phyloP scores from a whole-genome alignment of 768 basidiomycete species.

The Pleurotus salmoneostramineus region DNA sequence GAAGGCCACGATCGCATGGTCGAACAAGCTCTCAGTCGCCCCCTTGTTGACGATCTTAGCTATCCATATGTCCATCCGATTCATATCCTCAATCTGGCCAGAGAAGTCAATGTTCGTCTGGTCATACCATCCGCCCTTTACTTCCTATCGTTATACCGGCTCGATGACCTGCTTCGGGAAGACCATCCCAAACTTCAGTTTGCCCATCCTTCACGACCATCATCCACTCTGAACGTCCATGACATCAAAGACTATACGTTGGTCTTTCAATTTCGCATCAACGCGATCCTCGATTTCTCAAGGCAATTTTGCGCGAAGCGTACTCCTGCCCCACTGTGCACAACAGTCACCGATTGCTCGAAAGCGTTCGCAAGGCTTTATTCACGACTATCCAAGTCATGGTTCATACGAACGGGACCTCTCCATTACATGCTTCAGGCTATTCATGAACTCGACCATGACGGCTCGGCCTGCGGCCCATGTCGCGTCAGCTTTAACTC shows the following conservation, averaged over 20 bases:
- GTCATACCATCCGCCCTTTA: constrained; percentile 50
- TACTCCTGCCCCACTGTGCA: constrained; percentile 23
- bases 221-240: constrained; percentile 32
- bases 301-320: constrained; percentile 36
- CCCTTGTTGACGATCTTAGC: constrained; percentile 37
- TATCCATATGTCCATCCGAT: constrained; percentile 59
- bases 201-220: constrained; percentile 46
- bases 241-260: constrained; percentile 50
- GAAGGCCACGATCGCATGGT: constrained; percentile 56
- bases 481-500: constrained; percentile 40
- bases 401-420: constrained; percentile 47
- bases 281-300: constrained; percentile 43
- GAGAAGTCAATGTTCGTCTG: constrained; percentile 41
- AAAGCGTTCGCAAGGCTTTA: constrained; percentile 42
- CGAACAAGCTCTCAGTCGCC: constrained; percentile 38
- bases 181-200: constrained; percentile 51
- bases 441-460: constrained; percentile 30
- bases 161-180: constrained; percentile 40
- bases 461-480: constrained; percentile 34
- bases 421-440: constrained; percentile 52
- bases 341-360: constrained; percentile 25
- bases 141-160: constrained; percentile 54
- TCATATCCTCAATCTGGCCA: constrained; percentile 52
- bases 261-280: constrained; percentile 54
- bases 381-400: constrained; percentile 40